Conservation (phyloP, 192 early-diverging fungal genomes). For the Diversispora eburnea region DNA sequence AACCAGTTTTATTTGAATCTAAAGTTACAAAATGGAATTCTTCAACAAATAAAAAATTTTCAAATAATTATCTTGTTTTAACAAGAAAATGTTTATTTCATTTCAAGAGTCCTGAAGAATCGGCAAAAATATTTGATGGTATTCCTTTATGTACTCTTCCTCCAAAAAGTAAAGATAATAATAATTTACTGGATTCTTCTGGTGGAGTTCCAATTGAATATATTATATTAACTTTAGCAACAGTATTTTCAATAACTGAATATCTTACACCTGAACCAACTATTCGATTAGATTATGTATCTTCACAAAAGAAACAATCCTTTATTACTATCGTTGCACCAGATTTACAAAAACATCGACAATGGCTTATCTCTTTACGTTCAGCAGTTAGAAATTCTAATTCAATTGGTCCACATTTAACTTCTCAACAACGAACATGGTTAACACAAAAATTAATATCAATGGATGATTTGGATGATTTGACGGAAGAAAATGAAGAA, state of each 20-base stretch:
- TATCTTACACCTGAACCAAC: not conserved
- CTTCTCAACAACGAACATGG: not conserved
- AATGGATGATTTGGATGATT: slow-evolving; percentile 4
- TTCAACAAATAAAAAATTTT: not conserved
- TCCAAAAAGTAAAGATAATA: not conserved
- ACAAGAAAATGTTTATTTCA: not conserved
- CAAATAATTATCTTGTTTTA: slow-evolving; percentile 3
- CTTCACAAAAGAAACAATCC: slow-evolving; percentile 2
- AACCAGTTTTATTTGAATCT: slow-evolving; percentile 1
- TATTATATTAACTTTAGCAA: not conserved
- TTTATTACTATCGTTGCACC: not conserved
- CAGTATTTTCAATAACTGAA: slow-evolving; percentile 5
- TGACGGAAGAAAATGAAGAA: not conserved
- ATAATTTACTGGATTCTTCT: not conserved
- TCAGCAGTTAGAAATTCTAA: not conserved
- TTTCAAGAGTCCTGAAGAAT: not conserved
- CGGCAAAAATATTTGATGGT: not conserved
- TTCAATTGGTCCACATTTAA: slow-evolving; percentile 5
- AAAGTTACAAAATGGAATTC: not conserved
- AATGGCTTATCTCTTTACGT: not conserved
- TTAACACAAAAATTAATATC: not conserved
- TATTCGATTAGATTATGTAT: slow-evolving; percentile 12
- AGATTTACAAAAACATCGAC: not conserved
- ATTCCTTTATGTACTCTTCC: not conserved
- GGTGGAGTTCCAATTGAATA: not conserved